Evolutionary conservation across 169 alveolate genomes (phyloP), one percentile per base, ranked within the genome.

Genomic region (Cryptosporidium ubiquitum): DNA sequence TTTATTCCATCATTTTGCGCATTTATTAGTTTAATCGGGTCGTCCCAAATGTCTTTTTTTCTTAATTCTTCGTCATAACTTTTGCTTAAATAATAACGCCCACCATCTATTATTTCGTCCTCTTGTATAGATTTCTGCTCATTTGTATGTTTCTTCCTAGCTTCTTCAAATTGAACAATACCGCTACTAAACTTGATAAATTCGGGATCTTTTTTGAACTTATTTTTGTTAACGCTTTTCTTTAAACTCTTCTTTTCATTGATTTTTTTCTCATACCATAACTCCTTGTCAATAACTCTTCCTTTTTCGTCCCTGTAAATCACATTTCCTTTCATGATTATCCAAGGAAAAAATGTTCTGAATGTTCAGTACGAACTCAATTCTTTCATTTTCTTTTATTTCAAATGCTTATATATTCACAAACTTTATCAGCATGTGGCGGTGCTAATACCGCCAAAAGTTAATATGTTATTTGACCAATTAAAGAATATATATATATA

Each of bases 1-100:
- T n/a, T 57, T 14, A 29, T 35, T 29, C 2, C 4, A n/a, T 55
- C 39, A 37, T 29, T 16, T 6, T 55, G 23, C 3, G 26, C 12
- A 37, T 61, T 64, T 4, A 79, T 79, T 61, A 60, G 37, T 5
- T 61, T 61, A 26, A 79, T 40, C 20, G 89, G 89, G 39, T 79
- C 89, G 39, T 79, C 89, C 89, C 89, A 79, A 61, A 42, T 26
- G 10, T 42, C 75, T 58, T 64, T 79, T 40, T 23, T 79, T 7
- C 68, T 58, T 40, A 79, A 47, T 42, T 79, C 89, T 12, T 79
- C 75, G 39, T 79, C 89, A 47, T 61, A 61, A 2, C 35, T 44
- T 47, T 58, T 61, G 61, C 57, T 42, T 3, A 58, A 20, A 5
- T 61, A 58, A 61, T 42, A 79, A 26, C 64, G 68, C 0, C 85